Percentiles rank a stretch among this genome's conserved stretches.
Evolutionary conservation across 495 filamentous ascomycete genomes (phyloP).

Genomic region (Penicillium daleae): DNA sequence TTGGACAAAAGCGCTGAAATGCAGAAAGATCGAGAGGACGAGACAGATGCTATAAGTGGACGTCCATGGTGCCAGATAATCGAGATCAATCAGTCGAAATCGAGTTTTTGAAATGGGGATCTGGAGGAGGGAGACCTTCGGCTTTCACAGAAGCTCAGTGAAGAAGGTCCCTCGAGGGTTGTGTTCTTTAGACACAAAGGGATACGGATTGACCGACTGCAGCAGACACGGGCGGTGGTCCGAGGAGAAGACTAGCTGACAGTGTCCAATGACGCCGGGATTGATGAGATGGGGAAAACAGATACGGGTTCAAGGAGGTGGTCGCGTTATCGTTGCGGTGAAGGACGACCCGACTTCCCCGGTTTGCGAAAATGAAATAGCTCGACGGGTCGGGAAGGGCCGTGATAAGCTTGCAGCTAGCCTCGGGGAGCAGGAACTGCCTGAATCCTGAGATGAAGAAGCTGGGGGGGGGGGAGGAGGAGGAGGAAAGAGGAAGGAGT

Average conservation of each 20-base stretch:
- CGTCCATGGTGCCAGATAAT: constrained; percentile 39
- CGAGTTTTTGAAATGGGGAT: constrained; percentile 26
- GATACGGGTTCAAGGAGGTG: constrained; percentile 1
- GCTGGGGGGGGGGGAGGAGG: not conserved
- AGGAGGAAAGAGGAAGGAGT: not conserved
- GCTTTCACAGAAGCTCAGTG: constrained; percentile 30
- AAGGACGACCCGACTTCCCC: constrained; percentile 17
- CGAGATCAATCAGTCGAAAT: constrained; percentile 26
- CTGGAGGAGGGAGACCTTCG: constrained; percentile 25
- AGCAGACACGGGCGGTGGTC: constrained; percentile 24
- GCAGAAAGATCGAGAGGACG: constrained; percentile 25
- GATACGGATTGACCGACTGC: constrained; percentile 11
- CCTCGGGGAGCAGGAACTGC: constrained; percentile 7
- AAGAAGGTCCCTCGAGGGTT: constrained; percentile 20
- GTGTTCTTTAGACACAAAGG: constrained; percentile 16
- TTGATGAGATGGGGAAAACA: not conserved
- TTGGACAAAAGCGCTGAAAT: constrained; percentile 28
- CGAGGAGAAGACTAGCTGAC: constrained; percentile 21
- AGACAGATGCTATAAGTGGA: constrained; percentile 38
- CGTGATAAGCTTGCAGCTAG: constrained; percentile 33
- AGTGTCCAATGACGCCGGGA: constrained; percentile 20
- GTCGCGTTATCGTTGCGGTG: constrained; percentile 37
- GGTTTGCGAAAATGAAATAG: constrained; percentile 9
- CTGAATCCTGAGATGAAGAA: constrained; percentile 4
- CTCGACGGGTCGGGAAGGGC: constrained; percentile 19